These are phyloP conservation scores for Malania oleifera DNA, from an alignment of 164 flowering plant species.

Conservation along the genomic window DNA sequence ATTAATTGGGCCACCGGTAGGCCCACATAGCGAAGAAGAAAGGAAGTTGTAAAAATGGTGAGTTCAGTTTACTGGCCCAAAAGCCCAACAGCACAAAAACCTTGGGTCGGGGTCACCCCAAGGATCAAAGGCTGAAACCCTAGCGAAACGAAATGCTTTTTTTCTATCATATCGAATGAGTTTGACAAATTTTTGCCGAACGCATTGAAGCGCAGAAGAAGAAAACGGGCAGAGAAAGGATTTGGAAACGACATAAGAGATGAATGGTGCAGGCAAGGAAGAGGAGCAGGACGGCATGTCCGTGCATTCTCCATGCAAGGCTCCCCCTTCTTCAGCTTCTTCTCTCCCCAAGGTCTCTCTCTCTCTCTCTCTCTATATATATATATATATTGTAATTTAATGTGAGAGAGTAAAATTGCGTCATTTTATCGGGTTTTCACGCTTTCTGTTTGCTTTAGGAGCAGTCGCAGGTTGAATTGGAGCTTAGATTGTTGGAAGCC, in stretches of 20 bases:
- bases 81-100: too few relatives aligned
- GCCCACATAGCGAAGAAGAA: too few relatives aligned
- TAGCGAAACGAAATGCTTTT: not conserved
- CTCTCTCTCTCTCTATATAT: constrained; percentile 9
- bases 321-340: constrained; percentile 76
- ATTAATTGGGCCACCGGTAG: too few relatives aligned
- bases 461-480: constrained; percentile 86
- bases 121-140: constrained; percentile 11
- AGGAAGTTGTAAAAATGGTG: too few relatives aligned
- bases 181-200: too few relatives aligned
- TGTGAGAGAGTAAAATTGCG: not conserved
- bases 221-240: not conserved
- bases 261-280: constrained; percentile 28
- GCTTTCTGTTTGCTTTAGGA: constrained; percentile 35
- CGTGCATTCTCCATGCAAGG: constrained; percentile 80
- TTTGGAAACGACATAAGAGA: not conserved
- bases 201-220: too few relatives aligned
- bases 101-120: too few relatives aligned
- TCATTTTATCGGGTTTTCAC: not conserved
- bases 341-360: constrained; percentile 68
- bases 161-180: too few relatives aligned
- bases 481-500: constrained; percentile 78
- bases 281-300: constrained; percentile 84
- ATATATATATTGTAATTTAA: too few relatives aligned
- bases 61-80: too few relatives aligned